Percentiles rank a stretch among this genome's conserved stretches.
phyloP scores from a whole-genome alignment of 345 rosid genomes.

The Gossypium turneri region DNA sequence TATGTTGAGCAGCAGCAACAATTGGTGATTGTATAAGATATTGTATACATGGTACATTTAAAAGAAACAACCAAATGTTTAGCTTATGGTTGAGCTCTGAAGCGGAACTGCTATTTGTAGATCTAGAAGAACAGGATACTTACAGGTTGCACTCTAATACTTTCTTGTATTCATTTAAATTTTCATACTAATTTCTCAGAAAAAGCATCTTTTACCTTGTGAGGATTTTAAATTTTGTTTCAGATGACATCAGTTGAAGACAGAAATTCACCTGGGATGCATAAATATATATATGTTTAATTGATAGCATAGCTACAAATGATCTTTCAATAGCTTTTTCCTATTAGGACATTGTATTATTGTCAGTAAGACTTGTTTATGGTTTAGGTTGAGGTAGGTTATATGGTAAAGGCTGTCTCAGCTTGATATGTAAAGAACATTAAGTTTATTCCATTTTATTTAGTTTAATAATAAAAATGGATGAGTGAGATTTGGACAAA shows the following conservation, averaged over 20 bases:
- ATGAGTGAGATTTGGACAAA: no score
- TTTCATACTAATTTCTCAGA: background rate
- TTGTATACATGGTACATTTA: slow-evolving; percentile 62
- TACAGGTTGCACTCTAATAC: slow-evolving; percentile 45
- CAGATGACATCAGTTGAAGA: slow-evolving; percentile 25
- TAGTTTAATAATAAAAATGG: no score
- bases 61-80: slow-evolving; percentile 48
- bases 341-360: no score
- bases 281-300: background rate
- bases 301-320: no score
- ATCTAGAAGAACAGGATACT: slow-evolving; percentile 73
- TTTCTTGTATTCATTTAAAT: background rate
- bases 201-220: background rate
- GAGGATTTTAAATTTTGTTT: background rate
- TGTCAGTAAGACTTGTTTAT: no score
- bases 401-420: no score
- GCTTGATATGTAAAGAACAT: no score
- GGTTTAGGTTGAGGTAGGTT: no score
- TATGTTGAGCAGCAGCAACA: slow-evolving; percentile 46
- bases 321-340: no score
- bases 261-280: slow-evolving; percentile 34
- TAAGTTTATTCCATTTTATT: no score
- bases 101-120: slow-evolving; percentile 45
- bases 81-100: slow-evolving; percentile 49
- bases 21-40: slow-evolving; percentile 72